Evolutionary conservation across 2,329 filamentous ascomycete species (phyloP).

Genomic region (Diplocarpon mali): DNA sequence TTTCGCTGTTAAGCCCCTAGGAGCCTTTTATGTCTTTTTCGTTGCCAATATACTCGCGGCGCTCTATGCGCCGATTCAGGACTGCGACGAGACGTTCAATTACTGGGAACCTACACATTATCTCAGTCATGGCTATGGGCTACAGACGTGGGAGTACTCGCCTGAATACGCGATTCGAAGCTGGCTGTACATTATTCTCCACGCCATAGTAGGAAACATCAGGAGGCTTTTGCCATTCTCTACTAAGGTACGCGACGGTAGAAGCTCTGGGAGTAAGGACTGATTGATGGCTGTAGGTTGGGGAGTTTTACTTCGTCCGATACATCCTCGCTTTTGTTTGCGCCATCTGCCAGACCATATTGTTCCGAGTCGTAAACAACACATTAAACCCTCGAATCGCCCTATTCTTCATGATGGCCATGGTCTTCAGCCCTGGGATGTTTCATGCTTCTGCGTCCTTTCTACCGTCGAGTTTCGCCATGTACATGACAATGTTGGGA

Average conservation of each 20-base stretch:
- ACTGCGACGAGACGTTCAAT: slow-evolving; percentile 98
- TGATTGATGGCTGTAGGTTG: slow-evolving; percentile 32
- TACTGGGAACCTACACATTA: slow-evolving; percentile 98
- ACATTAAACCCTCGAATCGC: slow-evolving; percentile 76
- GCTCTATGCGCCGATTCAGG: slow-evolving; percentile 79
- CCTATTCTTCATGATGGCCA: slow-evolving; percentile 69
- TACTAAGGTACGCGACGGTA: slow-evolving; percentile 37
- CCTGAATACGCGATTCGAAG: slow-evolving; percentile 90
- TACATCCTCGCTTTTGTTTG: slow-evolving; percentile 64
- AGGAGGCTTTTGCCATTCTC: slow-evolving; percentile 51
- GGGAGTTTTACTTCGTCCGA: slow-evolving; percentile 83
- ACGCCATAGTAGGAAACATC: slow-evolving; percentile 61
- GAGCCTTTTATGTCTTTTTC: slow-evolving; percentile 73
- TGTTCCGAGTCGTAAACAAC: slow-evolving; percentile 68
- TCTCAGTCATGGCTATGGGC: slow-evolving; percentile 78
- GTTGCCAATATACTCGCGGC: slow-evolving; percentile 65
- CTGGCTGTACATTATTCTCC: slow-evolving; percentile 80
- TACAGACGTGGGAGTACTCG: slow-evolving; percentile 98
- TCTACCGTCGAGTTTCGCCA: slow-evolving; percentile 89
- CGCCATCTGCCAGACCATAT: slow-evolving; percentile 67
- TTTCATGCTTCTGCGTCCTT: slow-evolving; percentile 84
- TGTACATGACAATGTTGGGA: slow-evolving; percentile 86
- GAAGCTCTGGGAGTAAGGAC: background rate
- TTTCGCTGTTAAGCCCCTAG: slow-evolving; percentile 59
- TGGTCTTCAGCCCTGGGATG: slow-evolving; percentile 76